A percentile compares a stretch with the other conserved stretches of the same genome.
Evolutionary conservation across 2,329 filamentous ascomycete genomes (phyloP).

Genomic region (Xylaria sp.): DNA sequence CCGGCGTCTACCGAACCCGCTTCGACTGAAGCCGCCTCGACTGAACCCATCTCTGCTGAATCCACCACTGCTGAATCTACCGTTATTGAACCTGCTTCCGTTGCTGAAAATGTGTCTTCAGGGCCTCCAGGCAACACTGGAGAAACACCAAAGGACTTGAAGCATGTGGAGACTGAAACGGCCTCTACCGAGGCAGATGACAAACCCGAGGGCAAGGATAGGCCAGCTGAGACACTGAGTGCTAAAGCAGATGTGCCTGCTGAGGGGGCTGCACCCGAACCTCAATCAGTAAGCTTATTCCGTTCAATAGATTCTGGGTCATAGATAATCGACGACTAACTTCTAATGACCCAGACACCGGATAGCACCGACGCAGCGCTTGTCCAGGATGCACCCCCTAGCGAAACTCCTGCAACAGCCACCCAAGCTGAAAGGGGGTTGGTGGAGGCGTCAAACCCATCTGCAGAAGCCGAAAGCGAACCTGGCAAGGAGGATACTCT

Average conservation of each 20-base stretch:
- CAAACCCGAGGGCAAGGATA: neutral
- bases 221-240: neutral
- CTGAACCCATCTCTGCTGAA: too few species aligned
- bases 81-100: conserved; percentile 1
- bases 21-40: too few species aligned
- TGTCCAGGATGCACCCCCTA: neutral
- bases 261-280: neutral
- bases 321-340: neutral
- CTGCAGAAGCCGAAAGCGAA: conserved; percentile 9
- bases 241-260: neutral
- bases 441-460: neutral
- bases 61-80: too few species aligned
- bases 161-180: conserved; percentile 9
- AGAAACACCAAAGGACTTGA: conserved; percentile 16
- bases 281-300: neutral
- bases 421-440: neutral
- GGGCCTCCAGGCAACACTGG: conserved; percentile 3
- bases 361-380: neutral
- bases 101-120: neutral
- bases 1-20: too few species aligned
- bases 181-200: neutral
- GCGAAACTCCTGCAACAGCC: neutral
- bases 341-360: neutral
- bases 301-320: too few species aligned
- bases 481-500: conserved; percentile 4